These are phyloP conservation scores for Endotrypanum monterogeii DNA, from an alignment of 208 protist species.

Conservation along the genomic window DNA sequence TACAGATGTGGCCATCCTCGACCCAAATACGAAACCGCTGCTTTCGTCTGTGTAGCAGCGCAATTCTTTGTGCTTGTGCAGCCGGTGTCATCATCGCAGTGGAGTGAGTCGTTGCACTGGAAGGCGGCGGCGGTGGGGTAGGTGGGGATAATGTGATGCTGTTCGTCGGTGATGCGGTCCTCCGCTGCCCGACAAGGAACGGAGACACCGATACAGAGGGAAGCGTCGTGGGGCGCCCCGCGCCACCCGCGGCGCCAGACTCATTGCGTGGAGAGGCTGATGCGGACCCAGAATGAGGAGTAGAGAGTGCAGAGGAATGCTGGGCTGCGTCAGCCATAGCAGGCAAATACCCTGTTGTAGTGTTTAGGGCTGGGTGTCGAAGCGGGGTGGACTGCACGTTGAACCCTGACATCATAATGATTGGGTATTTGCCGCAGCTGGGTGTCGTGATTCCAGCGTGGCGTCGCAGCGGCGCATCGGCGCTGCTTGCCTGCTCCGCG, in stretches of 20 bases:
- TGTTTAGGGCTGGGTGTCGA: constrained; percentile 44
- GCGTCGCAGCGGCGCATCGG: constrained; percentile 13
- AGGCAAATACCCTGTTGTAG: constrained; percentile 22
- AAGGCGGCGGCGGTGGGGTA: constrained; percentile 7
- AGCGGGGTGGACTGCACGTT: constrained; percentile 65
- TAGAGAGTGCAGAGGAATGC: constrained; percentile 1
- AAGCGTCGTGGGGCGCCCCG: constrained; percentile 13
- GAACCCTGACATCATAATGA: constrained; percentile 76
- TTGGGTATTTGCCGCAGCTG: constrained; percentile 41
- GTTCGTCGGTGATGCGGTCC: constrained; percentile 1
- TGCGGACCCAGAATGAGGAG: constrained; percentile 10
- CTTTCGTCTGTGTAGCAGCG: constrained; percentile 52
- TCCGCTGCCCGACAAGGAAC: constrained; percentile 5
- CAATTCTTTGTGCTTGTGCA: constrained; percentile 10
- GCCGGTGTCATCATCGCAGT: not conserved
- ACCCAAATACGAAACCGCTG: constrained; percentile 77
- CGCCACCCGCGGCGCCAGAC: not conserved
- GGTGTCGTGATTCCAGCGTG: constrained; percentile 47
- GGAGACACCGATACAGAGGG: constrained; percentile 20
- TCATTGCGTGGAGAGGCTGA: constrained; percentile 3
- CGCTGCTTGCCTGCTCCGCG: constrained; percentile 16
- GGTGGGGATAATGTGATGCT: not conserved
- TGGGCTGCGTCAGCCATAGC: constrained; percentile 10
- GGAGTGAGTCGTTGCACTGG: not conserved
- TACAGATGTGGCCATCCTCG: constrained; percentile 66